These are phyloP conservation scores for Lachancea mirantina DNA, from an alignment of 805 yeast species.

Conservation along the genomic window DNA sequence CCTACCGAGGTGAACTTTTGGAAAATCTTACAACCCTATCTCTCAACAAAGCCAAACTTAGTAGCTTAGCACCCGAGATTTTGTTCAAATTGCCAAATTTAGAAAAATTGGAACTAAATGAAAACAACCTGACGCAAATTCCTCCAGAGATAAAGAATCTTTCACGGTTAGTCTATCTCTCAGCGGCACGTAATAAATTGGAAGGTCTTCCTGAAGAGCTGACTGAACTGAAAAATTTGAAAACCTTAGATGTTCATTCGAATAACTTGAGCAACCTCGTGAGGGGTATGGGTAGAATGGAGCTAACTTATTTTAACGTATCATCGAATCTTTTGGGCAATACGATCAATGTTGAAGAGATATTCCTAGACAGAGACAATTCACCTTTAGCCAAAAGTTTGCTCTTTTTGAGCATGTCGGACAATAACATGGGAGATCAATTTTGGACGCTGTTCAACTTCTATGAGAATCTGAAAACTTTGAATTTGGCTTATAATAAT, in stretches of 20 bases:
- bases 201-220: slow-evolving; percentile 62
- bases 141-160: slow-evolving; percentile 64
- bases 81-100: slow-evolving; percentile 54
- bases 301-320: slow-evolving; percentile 54
- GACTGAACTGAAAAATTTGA: slow-evolving; percentile 51
- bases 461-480: slow-evolving; percentile 47
- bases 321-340: slow-evolving; percentile 62
- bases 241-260: slow-evolving; percentile 69
- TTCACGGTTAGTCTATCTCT: slow-evolving; percentile 53
- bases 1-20: slow-evolving; percentile 39
- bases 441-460: slow-evolving; percentile 61
- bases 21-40: slow-evolving; percentile 62
- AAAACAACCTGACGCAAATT: slow-evolving; percentile 70
- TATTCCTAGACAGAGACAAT: slow-evolving; percentile 14
- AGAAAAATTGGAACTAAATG: slow-evolving; percentile 68
- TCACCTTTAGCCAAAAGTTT: slow-evolving; percentile 42
- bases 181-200: slow-evolving; percentile 68
- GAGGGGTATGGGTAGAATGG: slow-evolving; percentile 58
- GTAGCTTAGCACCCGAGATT: slow-evolving; percentile 61
- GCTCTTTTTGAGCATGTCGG: slow-evolving; percentile 59
- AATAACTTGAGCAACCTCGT: slow-evolving; percentile 72
- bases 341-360: slow-evolving; percentile 43
- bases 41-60: slow-evolving; percentile 73
- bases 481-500: slow-evolving; percentile 81
- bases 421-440: slow-evolving; percentile 75